Evolutionary conservation across 2,329 filamentous ascomycete species (phyloP).

Genomic region (Diaporthe ilicicola): DNA sequence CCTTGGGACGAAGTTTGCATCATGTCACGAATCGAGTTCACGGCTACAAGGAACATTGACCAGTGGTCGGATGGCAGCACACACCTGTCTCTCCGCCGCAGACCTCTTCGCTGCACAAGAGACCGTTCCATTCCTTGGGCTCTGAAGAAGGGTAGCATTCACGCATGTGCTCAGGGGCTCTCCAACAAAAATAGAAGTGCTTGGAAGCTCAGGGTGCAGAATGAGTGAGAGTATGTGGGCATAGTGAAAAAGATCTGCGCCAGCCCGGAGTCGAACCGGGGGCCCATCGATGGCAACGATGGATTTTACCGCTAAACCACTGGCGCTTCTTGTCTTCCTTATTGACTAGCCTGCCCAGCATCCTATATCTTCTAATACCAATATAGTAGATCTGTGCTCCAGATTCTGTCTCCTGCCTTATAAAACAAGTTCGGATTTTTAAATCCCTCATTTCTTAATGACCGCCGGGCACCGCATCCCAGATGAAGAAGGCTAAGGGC

Average conservation of each 20-base stretch:
- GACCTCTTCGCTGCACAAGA: neutral
- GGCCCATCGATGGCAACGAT: constrained; percentile 27
- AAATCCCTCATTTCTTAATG: neutral
- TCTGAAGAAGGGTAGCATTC: neutral
- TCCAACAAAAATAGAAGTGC: neutral
- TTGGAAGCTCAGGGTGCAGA: neutral
- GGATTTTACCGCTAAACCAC: constrained; percentile 27
- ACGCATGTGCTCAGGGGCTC: too few species aligned
- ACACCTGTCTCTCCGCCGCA: too few species aligned
- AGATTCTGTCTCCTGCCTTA: neutral
- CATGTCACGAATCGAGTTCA: neutral
- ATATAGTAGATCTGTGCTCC: neutral
- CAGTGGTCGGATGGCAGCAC: neutral
- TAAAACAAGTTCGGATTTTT: neutral
- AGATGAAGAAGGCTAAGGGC: neutral
- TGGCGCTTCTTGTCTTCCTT: constrained; percentile 14
- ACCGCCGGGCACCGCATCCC: neutral
- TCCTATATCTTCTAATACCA: too few species aligned
- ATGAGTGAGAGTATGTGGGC: neutral
- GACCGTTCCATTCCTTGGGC: too few species aligned
- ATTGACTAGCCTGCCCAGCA: too few species aligned
- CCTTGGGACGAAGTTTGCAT: neutral
- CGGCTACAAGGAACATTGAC: neutral
- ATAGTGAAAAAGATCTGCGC: constrained; percentile 18
- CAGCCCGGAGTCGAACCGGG: constrained; percentile 28